Evolutionary conservation across 768 basidiomycete genomes (phyloP), one percentile per base, ranked within the genome.

Genomic region (Russula sp.): DNA sequence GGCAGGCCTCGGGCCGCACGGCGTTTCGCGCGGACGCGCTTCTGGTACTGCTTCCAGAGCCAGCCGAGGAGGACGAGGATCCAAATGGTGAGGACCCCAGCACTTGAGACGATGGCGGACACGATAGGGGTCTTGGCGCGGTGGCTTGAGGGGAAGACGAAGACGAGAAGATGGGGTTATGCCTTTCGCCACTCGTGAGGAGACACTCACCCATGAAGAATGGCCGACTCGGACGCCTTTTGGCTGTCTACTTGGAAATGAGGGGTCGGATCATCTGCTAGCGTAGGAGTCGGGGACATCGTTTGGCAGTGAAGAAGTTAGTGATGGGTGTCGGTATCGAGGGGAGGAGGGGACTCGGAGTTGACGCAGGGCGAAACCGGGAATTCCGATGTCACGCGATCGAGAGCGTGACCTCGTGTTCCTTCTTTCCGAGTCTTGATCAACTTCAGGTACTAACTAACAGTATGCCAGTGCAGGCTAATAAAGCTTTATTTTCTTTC

Each of bases 91-190:
- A 60, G 4, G 14, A 68, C 55, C 2, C 37, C 39, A 0, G 65
- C 32, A 10, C 53, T 60, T 34, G 62, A 63, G 56, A 61, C 62
- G 37, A 64, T 63, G 13, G 65, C 67, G 8, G 66, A 66, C 3
- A 68, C 37, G 4, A 50, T 59, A 2, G 67, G 67, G 5, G 62
- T 68, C 52, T 66, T 68, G 54, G 65, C 61, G 3, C 57, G 65
- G 39, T 59, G 63, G 20, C 66, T 66, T 40, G 31, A 35, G 34
- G 7, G 6, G 18, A 22, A 37, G 54, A 37, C 31, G 20, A 55
- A 22, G 39, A 13, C 8, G 22, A n/a, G 22, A 5, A 42, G 10
- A 42, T 42, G 14, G 1, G 40, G 2, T 42, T 11, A 37, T 37
- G 37, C 37, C 7, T 8, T 37, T 37, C 2, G 27, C 27, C 27